Conservation (phyloP, 352 stramenopile genomes). For the Phytophthora vignae region DNA sequence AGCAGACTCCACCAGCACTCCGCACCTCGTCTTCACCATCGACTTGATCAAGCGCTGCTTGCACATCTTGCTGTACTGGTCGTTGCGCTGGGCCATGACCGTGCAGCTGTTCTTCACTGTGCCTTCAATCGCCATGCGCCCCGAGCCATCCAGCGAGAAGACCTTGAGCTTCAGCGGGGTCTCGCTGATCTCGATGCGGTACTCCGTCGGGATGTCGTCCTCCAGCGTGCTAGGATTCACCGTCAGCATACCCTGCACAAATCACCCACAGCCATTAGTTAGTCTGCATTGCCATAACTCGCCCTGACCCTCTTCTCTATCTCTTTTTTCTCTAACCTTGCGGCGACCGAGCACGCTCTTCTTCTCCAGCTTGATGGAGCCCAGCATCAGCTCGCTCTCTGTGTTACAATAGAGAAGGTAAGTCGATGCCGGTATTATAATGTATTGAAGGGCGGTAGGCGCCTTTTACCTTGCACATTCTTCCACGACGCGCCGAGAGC, state of each 20-base stretch:
- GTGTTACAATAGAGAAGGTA: background rate
- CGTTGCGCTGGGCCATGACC: conserved; percentile 85
- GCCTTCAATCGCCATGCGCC: conserved; percentile 88
- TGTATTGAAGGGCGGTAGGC: background rate
- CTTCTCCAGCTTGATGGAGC: conserved; percentile 88
- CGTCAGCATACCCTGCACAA: conserved; percentile 67
- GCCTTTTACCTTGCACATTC: conserved; percentile 73
- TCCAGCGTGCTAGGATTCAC: conserved; percentile 82
- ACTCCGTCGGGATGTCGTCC: conserved; percentile 83
- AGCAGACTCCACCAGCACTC: background rate
- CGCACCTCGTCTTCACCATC: conserved; percentile 82
- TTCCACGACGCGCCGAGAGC: conserved; percentile 83
- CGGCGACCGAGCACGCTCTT: conserved; percentile 70
- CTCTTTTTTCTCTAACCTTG: conserved; percentile 49
- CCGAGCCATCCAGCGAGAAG: conserved; percentile 86
- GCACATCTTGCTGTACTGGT: conserved; percentile 87
- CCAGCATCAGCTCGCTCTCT: conserved; percentile 89
- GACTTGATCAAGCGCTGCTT: conserved; percentile 88
- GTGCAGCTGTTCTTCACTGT: conserved; percentile 89
- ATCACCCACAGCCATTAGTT: background rate
- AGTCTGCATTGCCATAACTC: background rate
- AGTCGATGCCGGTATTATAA: background rate
- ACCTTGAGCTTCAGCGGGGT: conserved; percentile 86
- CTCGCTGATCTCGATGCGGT: conserved; percentile 81
- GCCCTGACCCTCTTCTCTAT: no score